Evolutionary conservation across 495 filamentous ascomycete genomes (phyloP).

Genomic region (Hyaloscypha finlandica): DNA sequence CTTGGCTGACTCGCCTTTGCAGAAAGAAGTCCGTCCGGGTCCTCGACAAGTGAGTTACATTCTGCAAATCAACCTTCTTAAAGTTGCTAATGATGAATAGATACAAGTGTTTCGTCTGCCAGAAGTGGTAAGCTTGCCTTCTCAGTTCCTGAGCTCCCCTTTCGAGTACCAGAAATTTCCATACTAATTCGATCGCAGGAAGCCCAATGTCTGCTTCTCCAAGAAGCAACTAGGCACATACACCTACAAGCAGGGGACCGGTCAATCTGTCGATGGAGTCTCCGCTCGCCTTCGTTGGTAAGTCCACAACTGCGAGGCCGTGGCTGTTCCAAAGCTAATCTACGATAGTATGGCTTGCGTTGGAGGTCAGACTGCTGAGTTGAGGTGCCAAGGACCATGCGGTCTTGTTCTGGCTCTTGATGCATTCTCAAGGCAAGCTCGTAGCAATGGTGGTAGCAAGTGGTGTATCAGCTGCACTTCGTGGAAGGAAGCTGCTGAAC

Average conservation of each 20-base stretch:
- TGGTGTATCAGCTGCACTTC: conserved; percentile 60
- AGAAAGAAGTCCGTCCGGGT: neutral
- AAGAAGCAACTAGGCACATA: conserved; percentile 1
- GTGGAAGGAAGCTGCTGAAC: conserved; percentile 30
- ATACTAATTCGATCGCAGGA: neutral
- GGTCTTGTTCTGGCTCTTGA: conserved; percentile 44
- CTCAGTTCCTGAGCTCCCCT: neutral
- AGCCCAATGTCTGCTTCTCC: neutral
- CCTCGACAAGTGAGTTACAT: no score
- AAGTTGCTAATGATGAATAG: neutral
- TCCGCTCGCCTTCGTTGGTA: conserved; percentile 14
- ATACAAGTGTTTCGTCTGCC: neutral
- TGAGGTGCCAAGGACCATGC: conserved; percentile 47
- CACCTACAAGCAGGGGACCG: neutral
- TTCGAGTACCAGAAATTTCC: neutral
- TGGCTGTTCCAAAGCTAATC: no score
- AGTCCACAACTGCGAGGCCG: no score
- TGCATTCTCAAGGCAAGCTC: conserved; percentile 59
- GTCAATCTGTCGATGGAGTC: conserved; percentile 7
- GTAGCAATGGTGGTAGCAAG: conserved; percentile 47
- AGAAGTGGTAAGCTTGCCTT: no score
- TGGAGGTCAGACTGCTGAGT: conserved; percentile 36
- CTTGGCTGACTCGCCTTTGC: neutral
- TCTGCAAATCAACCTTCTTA: no score
- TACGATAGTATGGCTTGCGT: conserved; percentile 7